phyloP scores from a whole-genome alignment of 768 basidiomycete genomes.

The Punctularia strigosozonata region DNA sequence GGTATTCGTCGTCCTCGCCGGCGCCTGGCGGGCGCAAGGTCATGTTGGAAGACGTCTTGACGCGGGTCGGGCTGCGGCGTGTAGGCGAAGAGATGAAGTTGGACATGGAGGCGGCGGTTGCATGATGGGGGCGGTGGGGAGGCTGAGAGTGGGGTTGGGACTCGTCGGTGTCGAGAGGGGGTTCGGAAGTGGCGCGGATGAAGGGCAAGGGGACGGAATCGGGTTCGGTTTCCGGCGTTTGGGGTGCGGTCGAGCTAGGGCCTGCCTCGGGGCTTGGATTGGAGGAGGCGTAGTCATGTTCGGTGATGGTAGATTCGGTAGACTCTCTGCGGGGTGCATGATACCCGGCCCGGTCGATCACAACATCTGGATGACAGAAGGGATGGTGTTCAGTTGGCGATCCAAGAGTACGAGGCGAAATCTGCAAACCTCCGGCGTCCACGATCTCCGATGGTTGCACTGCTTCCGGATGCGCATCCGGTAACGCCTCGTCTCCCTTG shows the following conservation, averaged over 20 bases:
- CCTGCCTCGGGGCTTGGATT: not conserved
- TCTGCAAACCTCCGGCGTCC: slow-evolving; percentile 43
- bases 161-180: slow-evolving; percentile 37
- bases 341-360: slow-evolving; percentile 78
- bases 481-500: slow-evolving; percentile 38
- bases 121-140: slow-evolving; percentile 3
- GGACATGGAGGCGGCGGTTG: slow-evolving; percentile 1
- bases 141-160: slow-evolving; percentile 3
- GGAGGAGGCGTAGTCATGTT: slow-evolving; percentile 2
- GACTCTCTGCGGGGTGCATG: slow-evolving; percentile 31
- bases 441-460: slow-evolving; percentile 43
- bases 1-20: slow-evolving; percentile 49
- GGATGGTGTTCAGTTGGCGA: not conserved
- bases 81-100: not conserved
- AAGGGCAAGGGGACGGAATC: slow-evolving; percentile 26
- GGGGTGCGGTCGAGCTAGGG: not conserved
- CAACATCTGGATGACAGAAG: slow-evolving; percentile 38
- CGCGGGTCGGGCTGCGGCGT: slow-evolving; percentile 13
- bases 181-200: slow-evolving; percentile 46
- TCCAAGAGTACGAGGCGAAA: not conserved
- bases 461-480: slow-evolving; percentile 26
- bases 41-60: slow-evolving; percentile 1
- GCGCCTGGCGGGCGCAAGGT: slow-evolving; percentile 1
- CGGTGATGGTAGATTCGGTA: slow-evolving; percentile 18
- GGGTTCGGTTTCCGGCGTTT: not conserved